Evolutionary conservation across 2,329 filamentous ascomycete species (phyloP).

Genomic region (Magnaporthiopsis poae): DNA sequence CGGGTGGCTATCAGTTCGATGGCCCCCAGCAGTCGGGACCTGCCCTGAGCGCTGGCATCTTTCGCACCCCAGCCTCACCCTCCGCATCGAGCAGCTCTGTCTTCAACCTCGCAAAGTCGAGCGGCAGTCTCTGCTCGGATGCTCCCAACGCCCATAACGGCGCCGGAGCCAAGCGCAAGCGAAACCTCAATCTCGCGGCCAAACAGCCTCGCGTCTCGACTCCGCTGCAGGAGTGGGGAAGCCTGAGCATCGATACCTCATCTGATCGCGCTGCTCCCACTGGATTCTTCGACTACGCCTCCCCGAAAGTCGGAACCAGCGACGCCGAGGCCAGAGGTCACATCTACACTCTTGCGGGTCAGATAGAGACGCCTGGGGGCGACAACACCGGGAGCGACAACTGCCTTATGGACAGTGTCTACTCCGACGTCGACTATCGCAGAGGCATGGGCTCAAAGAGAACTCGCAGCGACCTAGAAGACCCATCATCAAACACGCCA

Average conservation of each 20-base stretch:
- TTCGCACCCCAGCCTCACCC: slow-evolving; percentile 23
- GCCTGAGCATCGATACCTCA: slow-evolving; percentile 20
- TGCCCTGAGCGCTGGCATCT: slow-evolving; percentile 23
- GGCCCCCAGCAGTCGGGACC: slow-evolving; percentile 14
- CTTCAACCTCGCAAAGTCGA: slow-evolving; percentile 25
- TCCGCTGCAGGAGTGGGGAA: slow-evolving; percentile 23
- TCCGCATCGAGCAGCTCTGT: slow-evolving; percentile 16
- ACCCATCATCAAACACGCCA: background rate
- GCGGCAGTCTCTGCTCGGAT: slow-evolving; percentile 24
- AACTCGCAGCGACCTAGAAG: slow-evolving; percentile 27
- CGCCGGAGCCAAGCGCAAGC: slow-evolving; percentile 29
- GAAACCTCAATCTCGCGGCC: slow-evolving; percentile 29
- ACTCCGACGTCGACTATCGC: slow-evolving; percentile 48
- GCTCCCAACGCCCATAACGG: slow-evolving; percentile 24
- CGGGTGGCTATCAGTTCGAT: slow-evolving; percentile 23
- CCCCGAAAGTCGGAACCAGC: background rate
- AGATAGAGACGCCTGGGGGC: slow-evolving; percentile 39
- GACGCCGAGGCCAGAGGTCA: slow-evolving; percentile 10
- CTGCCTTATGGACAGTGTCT: slow-evolving; percentile 42
- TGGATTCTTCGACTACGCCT: slow-evolving; percentile 14
- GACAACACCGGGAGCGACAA: slow-evolving; percentile 18
- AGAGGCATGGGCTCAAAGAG: slow-evolving; percentile 41
- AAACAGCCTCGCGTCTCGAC: slow-evolving; percentile 22
- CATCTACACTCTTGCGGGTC: slow-evolving; percentile 43
- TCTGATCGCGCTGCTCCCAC: background rate